These are phyloP conservation scores for Hyaloraphidium curvatum DNA, from an alignment of 192 early-diverging fungal genomes.

Conservation along the genomic window DNA sequence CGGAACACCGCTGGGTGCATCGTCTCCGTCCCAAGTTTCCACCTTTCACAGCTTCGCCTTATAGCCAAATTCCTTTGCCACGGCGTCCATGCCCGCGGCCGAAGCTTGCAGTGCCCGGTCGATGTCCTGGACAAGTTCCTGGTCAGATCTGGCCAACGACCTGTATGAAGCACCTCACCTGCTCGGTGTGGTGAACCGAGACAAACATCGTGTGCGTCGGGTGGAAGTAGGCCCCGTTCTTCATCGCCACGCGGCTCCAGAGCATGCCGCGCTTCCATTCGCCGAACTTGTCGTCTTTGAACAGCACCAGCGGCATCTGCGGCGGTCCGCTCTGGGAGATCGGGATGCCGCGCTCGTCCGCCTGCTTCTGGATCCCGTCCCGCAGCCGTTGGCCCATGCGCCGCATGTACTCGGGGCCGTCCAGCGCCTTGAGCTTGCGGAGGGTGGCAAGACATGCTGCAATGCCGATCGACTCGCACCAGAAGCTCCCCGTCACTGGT, in stretches of 20 bases:
- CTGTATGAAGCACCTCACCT: neutral
- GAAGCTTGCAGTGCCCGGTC: neutral
- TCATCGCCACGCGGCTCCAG: neutral
- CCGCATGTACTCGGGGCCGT: neutral
- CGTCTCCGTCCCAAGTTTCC: too few relatives aligned
- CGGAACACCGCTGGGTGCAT: too few relatives aligned
- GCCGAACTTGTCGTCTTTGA: slow-evolving; percentile 3
- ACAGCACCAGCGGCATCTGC: neutral
- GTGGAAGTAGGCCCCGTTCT: neutral
- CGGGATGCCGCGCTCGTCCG: neutral
- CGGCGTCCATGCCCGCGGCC: neutral
- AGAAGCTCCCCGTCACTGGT: neutral
- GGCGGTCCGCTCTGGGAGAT: neutral
- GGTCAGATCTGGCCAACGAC: neutral
- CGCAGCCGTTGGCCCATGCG: neutral
- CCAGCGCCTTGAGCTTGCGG: neutral
- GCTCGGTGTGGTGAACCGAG: neutral
- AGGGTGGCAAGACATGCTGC: neutral
- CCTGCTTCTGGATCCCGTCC: neutral
- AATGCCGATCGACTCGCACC: neutral
- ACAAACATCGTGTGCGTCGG: slow-evolving; percentile 3
- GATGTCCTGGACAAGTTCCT: neutral
- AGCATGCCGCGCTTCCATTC: neutral
- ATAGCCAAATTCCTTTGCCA: slow-evolving; percentile 1
- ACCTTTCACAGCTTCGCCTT: neutral